phyloP scores from a whole-genome alignment of 495 filamentous ascomycete genomes.

The Aspergillus incahuasiensis region DNA sequence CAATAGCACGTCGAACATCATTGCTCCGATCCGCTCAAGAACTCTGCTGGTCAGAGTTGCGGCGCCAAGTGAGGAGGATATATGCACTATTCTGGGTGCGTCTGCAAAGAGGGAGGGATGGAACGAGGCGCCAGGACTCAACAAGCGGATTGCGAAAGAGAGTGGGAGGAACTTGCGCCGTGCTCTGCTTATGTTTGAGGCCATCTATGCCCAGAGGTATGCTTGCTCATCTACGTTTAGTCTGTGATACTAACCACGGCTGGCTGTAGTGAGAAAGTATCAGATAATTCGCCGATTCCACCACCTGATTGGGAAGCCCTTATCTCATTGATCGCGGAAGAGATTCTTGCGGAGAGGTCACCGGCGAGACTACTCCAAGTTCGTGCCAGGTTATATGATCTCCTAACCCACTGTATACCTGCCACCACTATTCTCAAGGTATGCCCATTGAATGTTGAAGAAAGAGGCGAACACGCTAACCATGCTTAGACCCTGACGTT shows the following conservation, averaged over 20 bases:
- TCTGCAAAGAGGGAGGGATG: slow-evolving; percentile 77
- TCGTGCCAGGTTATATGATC: slow-evolving; percentile 87
- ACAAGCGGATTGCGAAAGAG: slow-evolving; percentile 81
- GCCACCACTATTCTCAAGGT: slow-evolving; percentile 88
- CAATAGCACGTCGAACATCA: slow-evolving; percentile 95
- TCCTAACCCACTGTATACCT: slow-evolving; percentile 94
- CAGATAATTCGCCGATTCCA: slow-evolving; percentile 80
- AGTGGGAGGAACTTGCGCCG: slow-evolving; percentile 86
- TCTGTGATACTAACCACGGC: slow-evolving; percentile 5
- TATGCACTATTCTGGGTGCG: slow-evolving; percentile 67
- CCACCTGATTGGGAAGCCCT: slow-evolving; percentile 95
- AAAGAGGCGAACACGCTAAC: slow-evolving; percentile 1
- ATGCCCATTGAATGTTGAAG: not conserved
- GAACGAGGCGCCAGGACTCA: slow-evolving; percentile 62
- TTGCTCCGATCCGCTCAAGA: slow-evolving; percentile 87
- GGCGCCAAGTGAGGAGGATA: slow-evolving; percentile 80
- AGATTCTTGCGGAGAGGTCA: slow-evolving; percentile 87
- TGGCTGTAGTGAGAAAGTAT: slow-evolving; percentile 77
- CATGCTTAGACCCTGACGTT: slow-evolving; percentile 68
- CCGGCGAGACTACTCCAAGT: slow-evolving; percentile 82
- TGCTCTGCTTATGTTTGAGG: slow-evolving; percentile 92
- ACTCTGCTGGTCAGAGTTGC: slow-evolving; percentile 88
- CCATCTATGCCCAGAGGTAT: slow-evolving; percentile 93
- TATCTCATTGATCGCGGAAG: slow-evolving; percentile 77
- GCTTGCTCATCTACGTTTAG: not conserved